Base-by-base conservation (phyloP, 1,284 basidiomycete species). In the Apiotrichum veenhuisii region DNA sequence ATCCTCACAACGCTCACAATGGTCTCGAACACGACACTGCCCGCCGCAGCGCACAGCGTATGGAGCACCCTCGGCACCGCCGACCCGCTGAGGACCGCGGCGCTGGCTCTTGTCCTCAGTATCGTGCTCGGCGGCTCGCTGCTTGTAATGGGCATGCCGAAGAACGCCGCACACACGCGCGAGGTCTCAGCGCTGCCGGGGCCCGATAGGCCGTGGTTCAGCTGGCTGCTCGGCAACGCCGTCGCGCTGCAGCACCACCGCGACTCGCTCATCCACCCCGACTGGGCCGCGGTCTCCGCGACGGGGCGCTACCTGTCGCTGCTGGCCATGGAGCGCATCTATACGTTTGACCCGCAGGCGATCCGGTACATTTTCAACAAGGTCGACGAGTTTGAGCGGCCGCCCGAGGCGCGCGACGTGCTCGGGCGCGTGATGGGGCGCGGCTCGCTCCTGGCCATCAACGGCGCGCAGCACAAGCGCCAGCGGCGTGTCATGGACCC, bases 401-500 rank as follows among this genome's bases (percentile, higher is more conserved):
- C 52, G 3, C 8, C 14, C 3, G 45, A 54, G 36, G 25, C 36
- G 33, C 37, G 40, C 26, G 14, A n/a, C 27, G 45, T 54, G 43
- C 45, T 54, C 18, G 26, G 26, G 2, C 44, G 44, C 20, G 22
- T 48, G n/a, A 54, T 41, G 38, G 52, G 52, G 26, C 18, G 18
- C 33, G 36, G 36, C 7, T 37, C 34, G 4, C 38, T 50, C 5
- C 15, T 45, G 22, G 53, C 40, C 10, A 20, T 26, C n/a, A 48
- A 54, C 18, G 77, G 82, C 34, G 77, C 77, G 3, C 75, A 76
- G 45, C 85, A 87, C 67, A 77, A 73, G 50, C 79, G 80, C 34
- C 69, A 80, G 72, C 71, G 79, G 20, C 78, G 77, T 53, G 75
- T 80, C 48, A 61, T 82, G 62, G 75, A 78, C 55, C 66, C 67